Conservation (phyloP, 805 yeast genomes). For the Pichia kluyveri region DNA sequence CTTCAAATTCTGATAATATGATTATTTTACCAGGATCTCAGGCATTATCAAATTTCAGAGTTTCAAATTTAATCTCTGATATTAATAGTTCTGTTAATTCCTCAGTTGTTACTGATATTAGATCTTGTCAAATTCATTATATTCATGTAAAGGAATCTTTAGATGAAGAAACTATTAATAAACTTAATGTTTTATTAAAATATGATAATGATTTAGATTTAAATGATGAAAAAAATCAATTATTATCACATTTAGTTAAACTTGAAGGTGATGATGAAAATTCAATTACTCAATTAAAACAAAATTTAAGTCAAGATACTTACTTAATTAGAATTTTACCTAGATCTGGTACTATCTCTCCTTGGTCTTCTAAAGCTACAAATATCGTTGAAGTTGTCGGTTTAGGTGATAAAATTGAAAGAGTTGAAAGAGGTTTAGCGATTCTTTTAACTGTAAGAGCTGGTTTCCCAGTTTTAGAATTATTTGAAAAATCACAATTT, state of each 20-base stretch:
- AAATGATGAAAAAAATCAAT: slow-evolving; percentile 27
- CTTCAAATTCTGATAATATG: slow-evolving; percentile 20
- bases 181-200: slow-evolving; percentile 54
- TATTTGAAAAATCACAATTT: slow-evolving; percentile 37
- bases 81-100: slow-evolving; percentile 64
- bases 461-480: slow-evolving; percentile 57
- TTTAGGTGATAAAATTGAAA: slow-evolving; percentile 54
- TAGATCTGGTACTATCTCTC: slow-evolving; percentile 92
- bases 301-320: slow-evolving; percentile 31
- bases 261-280: slow-evolving; percentile 20
- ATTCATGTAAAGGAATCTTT: slow-evolving; percentile 45
- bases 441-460: slow-evolving; percentile 61
- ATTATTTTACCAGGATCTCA: slow-evolving; percentile 75
- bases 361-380: slow-evolving; percentile 99
- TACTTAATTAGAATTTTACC: slow-evolving; percentile 75
- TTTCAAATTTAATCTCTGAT: slow-evolving; percentile 60
- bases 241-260: slow-evolving; percentile 19
- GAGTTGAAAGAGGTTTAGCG: slow-evolving; percentile 88
- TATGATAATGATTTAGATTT: slow-evolving; percentile 64
- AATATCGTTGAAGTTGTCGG: slow-evolving; percentile 89
- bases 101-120: slow-evolving; percentile 59
- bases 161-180: slow-evolving; percentile 32
- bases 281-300: slow-evolving; percentile 6
- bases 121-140: slow-evolving; percentile 75
- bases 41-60: slow-evolving; percentile 83